Evolutionary conservation across 257 asterid genomes (phyloP), one percentile per base, ranked within the genome.

Genomic region (Penstemon barbatus): DNA sequence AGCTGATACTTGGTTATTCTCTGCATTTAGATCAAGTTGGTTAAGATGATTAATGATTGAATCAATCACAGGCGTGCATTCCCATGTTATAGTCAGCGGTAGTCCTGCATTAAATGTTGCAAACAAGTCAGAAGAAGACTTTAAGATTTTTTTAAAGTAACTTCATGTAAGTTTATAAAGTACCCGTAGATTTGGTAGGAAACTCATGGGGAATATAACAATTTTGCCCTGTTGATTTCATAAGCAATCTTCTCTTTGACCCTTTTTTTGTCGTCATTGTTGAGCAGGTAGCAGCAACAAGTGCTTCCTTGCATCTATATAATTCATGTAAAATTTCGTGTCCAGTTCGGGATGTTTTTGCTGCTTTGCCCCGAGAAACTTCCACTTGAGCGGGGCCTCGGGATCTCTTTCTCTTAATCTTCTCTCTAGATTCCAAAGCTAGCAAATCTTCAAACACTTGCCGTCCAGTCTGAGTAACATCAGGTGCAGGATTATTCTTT

Each of bases 31-130:
- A 69, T 83, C 81, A 36, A 89, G 87, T 41, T 50, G 82, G 71
- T 68, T 73, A 54, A 91, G 82, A 63, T 69, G 87, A 69, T 85
- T 88, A 52, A 76, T 66, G 65, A 89, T 73, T 71, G 77, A 79
- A 57, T 89, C 95, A 64, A 85, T 42, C 10, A 64, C 73, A 44
- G 83, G 74, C 66, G 57, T 63, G 78, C 74, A 46, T 73, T 68
- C 79, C 91, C 95, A 77, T 44, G 84, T 70, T 77, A 77, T 65
- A 76, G 88, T 80, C 63, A 78, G 82, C 38, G 80, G 83, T 61
- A 71, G 75, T 65, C 89, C 97, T 91, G 95, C 83, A 81, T 60
- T 48, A 72, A 41, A 72, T 6, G 46, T 60, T 53, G 61, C 68
- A 77, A 69, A 49, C 49, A 37, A 59, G 59, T 75, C 52, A 77